Evolutionary conservation across 208 protist species (phyloP), one percentile per base, ranked within the genome.

Genomic region (Leishmania aethiopica): DNA sequence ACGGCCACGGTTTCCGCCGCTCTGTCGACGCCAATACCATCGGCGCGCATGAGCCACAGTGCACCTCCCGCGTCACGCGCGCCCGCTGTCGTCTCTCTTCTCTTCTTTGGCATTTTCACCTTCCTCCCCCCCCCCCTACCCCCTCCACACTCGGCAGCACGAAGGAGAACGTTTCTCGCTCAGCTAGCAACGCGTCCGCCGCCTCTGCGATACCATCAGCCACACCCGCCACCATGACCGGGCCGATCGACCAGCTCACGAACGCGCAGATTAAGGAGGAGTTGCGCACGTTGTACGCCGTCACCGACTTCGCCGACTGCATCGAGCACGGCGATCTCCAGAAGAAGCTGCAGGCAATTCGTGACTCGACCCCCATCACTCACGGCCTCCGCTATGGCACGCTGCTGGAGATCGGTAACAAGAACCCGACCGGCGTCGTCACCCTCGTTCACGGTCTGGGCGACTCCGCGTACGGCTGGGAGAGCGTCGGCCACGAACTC

Each of bases 391-490:
- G 74, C 70, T 97, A 97, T 84, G 94, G 93, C n/a, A 53, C 78
- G 35, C 74, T 96, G 35, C 83, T 97, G 42, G 76, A 90, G 76
- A 85, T 95, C 49, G 93, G 94, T 62, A 97, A 97, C 81, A 81
- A 78, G 78, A 89, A 87, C 70, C 93, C 92, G 2, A 93, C 84
- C 35, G 94, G 93, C 13, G 69, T 97, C 53, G 94, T 99, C 35
- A 98, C 97, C 13, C 89, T 99, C 71, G 81, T 86, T 28, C 98
- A 99, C 90, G 97, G 97, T 8, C 84, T 99, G 28, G 96, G 96
- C 49, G 97, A 99, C 88, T 93, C 83, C 57, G 95, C 92, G 8
- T 45, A 89, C 37, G 98, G 97, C 74, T 99, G 98, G 97, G 88
- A 95, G 77, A 88, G 92, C 82, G 88, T 96, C 55, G 94, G 89